Evolutionary conservation across 169 alveolate species (phyloP).

Genomic region (Babesia ovis): DNA sequence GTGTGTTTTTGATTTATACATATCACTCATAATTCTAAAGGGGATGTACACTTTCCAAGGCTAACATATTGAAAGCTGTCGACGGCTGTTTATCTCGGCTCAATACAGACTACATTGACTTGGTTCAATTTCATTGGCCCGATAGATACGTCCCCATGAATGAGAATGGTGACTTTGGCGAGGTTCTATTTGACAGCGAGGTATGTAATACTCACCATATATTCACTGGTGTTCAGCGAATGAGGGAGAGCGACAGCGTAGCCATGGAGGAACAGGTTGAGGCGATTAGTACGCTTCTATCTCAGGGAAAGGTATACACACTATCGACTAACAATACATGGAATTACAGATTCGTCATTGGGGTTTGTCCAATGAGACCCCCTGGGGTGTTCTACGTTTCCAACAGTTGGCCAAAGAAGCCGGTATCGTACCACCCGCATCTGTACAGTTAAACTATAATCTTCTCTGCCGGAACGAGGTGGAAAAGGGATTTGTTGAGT

Average conservation of each 20-base stretch:
- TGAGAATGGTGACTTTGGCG: slow-evolving; percentile 74
- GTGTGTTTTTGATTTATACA: background rate
- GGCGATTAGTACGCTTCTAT: slow-evolving; percentile 70
- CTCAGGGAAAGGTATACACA: slow-evolving; percentile 74
- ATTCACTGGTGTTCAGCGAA: background rate
- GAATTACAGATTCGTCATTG: slow-evolving; percentile 74
- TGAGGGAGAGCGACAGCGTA: slow-evolving; percentile 14
- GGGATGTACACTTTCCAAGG: slow-evolving; percentile 65
- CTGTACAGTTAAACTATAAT: slow-evolving; percentile 79
- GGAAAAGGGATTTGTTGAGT: slow-evolving; percentile 83
- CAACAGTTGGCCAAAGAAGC: slow-evolving; percentile 65
- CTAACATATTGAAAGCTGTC: slow-evolving; percentile 69
- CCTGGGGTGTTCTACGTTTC: slow-evolving; percentile 77
- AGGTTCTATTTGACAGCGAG: slow-evolving; percentile 73
- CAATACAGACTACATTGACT: slow-evolving; percentile 76
- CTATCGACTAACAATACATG: background rate
- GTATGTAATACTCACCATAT: background rate
- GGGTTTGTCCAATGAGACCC: slow-evolving; percentile 86
- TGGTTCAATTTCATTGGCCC: slow-evolving; percentile 86
- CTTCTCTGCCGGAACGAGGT: slow-evolving; percentile 80
- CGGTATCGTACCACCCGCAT: slow-evolving; percentile 74
- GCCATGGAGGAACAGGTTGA: slow-evolving; percentile 80
- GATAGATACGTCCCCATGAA: slow-evolving; percentile 82
- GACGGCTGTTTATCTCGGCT: slow-evolving; percentile 75
- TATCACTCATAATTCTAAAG: background rate